Evolutionary conservation across 805 yeast genomes (phyloP), one percentile per base, ranked within the genome.

Genomic region (Candida palmyrensis): DNA sequence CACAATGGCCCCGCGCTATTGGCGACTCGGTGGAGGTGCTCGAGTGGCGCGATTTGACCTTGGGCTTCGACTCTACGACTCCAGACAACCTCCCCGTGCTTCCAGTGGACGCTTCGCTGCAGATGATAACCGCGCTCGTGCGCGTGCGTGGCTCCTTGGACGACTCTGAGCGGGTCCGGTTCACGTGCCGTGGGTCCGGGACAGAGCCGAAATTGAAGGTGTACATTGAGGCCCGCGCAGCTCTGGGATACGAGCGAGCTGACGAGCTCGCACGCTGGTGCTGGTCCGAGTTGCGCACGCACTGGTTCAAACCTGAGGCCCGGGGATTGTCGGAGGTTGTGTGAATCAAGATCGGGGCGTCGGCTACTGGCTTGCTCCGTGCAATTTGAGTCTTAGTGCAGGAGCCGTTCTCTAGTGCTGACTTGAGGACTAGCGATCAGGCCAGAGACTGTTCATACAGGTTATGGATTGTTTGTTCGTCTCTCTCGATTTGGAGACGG

Each of bases 201-300:
- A 90, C 98, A 0, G 98, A 90, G 55, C 97, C 97, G 2, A 90
- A 90, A 53, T 65, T 90, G 42, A 90, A 90, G 55, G 84, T 90
- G 1, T 90, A 90, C 58, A 79, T 90, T 21, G 98, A 90, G 51
- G 92, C 94, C 0, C 57, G 57, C 26, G 70, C 86, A 0, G 31
- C 41, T 0, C 25, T 25, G 18, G 53, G 62, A 6, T 83, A 71
- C 27, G 48, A 38, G 0, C 50, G 55, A 3, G 84, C 96, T 0
- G 39, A 45, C 0, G 38, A 27, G 0, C 48, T 80, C 6, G 90
- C 95, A 0, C 57, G 57, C 12, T 55, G 62, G 14, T 82, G 86
- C 6, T 90, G 97, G 97, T 52, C 62, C 7, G 48, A 66, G 1
- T 56, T 89, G 27, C 65, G 51, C 31, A 38, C 41, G 1, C 71